phyloP scores from a whole-genome alignment of 2,329 filamentous ascomycete species.

The Ceratocystis alfenasii region DNA sequence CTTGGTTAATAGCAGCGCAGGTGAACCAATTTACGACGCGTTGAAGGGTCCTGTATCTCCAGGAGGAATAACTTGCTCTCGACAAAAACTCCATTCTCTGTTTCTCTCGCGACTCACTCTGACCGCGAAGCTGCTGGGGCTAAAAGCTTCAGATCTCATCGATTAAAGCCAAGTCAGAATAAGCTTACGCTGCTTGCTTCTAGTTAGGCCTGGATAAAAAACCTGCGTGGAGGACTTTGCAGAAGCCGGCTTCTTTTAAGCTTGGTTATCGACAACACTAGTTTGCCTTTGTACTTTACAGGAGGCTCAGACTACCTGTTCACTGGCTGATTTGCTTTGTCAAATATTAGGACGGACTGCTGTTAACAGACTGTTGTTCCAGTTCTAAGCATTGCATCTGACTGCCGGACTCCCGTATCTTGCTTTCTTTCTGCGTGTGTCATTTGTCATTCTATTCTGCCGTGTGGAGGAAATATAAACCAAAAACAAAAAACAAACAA shows the following conservation, averaged over 20 bases:
- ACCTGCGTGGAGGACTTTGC: neutral
- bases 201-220: conserved; percentile 3
- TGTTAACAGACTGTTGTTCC: neutral
- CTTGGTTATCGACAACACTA: neutral
- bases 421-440: conserved; percentile 14
- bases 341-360: neutral
- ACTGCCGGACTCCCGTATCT: conserved; percentile 6
- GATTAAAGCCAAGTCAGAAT: neutral
- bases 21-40: neutral
- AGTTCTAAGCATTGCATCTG: conserved; percentile 6
- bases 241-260: conserved; percentile 4
- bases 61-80: neutral
- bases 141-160: neutral
- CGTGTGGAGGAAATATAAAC: conserved; percentile 13
- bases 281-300: neutral
- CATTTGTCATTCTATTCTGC: conserved; percentile 6
- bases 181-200: neutral
- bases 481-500: conserved; percentile 12
- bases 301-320: neutral
- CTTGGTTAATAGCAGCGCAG: neutral
- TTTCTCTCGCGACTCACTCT: neutral
- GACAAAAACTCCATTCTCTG: neutral
- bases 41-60: neutral
- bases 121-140: conserved; percentile 1
- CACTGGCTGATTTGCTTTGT: neutral